These are phyloP conservation scores for California macrophylla DNA, from an alignment of 441 rosid genomes.

Conservation along the genomic window DNA sequence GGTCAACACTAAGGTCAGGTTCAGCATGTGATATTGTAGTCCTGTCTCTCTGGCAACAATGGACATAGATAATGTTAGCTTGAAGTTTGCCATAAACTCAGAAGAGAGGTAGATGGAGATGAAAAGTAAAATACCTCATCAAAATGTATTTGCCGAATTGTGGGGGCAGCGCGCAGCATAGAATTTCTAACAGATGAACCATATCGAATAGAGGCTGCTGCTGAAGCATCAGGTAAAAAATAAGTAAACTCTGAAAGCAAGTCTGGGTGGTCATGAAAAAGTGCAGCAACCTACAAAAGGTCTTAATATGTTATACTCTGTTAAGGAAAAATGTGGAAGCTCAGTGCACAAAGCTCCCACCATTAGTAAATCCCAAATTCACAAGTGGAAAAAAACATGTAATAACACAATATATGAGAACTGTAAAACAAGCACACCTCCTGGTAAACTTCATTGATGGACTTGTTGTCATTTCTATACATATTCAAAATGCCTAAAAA, in stretches of 20 bases:
- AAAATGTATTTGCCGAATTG: constrained; percentile 39
- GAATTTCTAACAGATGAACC: constrained; percentile 48
- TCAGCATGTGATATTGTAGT: constrained; percentile 38
- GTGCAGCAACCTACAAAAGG: constrained; percentile 60
- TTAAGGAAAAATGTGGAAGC: background rate
- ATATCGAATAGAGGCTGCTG: constrained; percentile 40
- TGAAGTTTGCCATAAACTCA: constrained; percentile 13
- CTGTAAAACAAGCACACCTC: constrained; percentile 44
- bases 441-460: constrained; percentile 73
- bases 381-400: constrained; percentile 5
- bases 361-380: background rate
- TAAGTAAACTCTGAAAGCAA: constrained; percentile 75
- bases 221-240: constrained; percentile 84
- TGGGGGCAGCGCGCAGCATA: constrained; percentile 50
- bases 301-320: background rate
- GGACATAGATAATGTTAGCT: constrained; percentile 24
- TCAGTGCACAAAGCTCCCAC: constrained; percentile 1
- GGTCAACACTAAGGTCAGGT: constrained; percentile 49
- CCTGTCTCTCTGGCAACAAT: constrained; percentile 62
- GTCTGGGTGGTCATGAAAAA: constrained; percentile 76
- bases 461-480: constrained; percentile 93
- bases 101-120: constrained; percentile 10
- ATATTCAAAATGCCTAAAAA: constrained; percentile 89
- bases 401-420: constrained; percentile 8
- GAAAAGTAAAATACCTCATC: constrained; percentile 55